These are phyloP conservation scores for Mycena citricolor DNA, from an alignment of 1,284 basidiomycete species.

Conservation along the genomic window DNA sequence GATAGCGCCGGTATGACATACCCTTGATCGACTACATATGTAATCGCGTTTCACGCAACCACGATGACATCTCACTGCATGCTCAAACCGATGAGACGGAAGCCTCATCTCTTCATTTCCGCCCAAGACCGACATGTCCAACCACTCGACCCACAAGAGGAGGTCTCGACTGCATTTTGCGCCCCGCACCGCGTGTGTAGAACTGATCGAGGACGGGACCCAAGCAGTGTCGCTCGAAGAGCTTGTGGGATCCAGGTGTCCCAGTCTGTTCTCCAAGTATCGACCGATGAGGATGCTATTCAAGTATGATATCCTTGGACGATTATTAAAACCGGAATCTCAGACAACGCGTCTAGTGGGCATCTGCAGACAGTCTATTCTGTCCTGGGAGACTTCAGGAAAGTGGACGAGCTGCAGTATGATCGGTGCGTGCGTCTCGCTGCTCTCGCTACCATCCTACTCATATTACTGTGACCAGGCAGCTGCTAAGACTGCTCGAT, in stretches of 20 bases:
- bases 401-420: conserved; percentile 70
- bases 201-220: background rate
- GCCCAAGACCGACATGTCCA: background rate
- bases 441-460: conserved; percentile 1
- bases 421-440: conserved; percentile 47
- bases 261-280: conserved; percentile 55
- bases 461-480: conserved; percentile 1
- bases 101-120: too few relatives aligned
- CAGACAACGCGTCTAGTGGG: conserved; percentile 45
- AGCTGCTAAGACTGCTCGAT: conserved; percentile 38
- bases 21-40: too few relatives aligned
- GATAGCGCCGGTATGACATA: too few relatives aligned
- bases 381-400: conserved; percentile 69
- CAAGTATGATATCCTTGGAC: conserved; percentile 41
- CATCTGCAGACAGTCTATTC: conserved; percentile 75
- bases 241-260: conserved; percentile 57
- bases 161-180: conserved; percentile 11
- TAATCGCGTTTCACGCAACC: too few relatives aligned
- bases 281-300: conserved; percentile 69
- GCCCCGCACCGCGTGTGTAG: conserved; percentile 9
- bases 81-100: too few relatives aligned
- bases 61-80: too few relatives aligned
- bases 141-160: background rate
- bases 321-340: conserved; percentile 2
- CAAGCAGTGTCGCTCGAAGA: conserved; percentile 37